A percentile compares a stretch with the other conserved stretches of the same genome.
These are phyloP conservation scores for Blastocystis sp. DNA, from an alignment of 352 stramenopile genomes.

Conservation along the genomic window DNA sequence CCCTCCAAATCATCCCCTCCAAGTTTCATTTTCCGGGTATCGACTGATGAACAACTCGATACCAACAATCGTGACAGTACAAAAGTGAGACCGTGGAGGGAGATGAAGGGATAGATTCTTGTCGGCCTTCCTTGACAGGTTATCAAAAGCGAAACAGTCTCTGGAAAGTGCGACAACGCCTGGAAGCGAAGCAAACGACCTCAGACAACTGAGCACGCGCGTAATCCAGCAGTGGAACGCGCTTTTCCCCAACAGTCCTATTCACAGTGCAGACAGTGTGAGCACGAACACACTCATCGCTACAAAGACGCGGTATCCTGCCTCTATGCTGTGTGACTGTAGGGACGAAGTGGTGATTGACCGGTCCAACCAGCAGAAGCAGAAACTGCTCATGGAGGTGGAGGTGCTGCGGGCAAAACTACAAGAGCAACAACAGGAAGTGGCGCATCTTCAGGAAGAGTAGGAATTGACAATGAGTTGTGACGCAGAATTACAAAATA, in stretches of 20 bases:
- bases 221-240: conserved; percentile 65
- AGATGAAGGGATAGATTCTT: conserved; percentile 10
- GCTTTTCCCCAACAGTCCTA: conserved; percentile 59
- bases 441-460: conserved; percentile 31
- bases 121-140: conserved; percentile 44
- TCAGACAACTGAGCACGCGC: conserved; percentile 55
- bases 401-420: conserved; percentile 25
- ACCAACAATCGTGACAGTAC: conserved; percentile 40
- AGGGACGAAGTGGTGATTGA: conserved; percentile 63
- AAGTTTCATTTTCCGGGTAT: too few relatives aligned
- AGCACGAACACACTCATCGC: conserved; percentile 46
- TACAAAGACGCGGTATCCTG: conserved; percentile 48
- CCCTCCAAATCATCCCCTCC: neutral
- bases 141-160: conserved; percentile 41
- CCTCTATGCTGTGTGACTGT: neutral
- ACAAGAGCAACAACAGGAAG: conserved; percentile 19
- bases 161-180: neutral
- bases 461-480: neutral
- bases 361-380: conserved; percentile 52
- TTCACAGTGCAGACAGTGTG: conserved; percentile 38
- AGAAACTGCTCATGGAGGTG: conserved; percentile 54
- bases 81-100: conserved; percentile 3
- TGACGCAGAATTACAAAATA: conserved; percentile 44
- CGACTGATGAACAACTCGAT: neutral
- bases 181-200: conserved; percentile 3